Evolutionary conservation across 352 stramenopile genomes (phyloP).

Genomic region (Pythium aquatile): DNA sequence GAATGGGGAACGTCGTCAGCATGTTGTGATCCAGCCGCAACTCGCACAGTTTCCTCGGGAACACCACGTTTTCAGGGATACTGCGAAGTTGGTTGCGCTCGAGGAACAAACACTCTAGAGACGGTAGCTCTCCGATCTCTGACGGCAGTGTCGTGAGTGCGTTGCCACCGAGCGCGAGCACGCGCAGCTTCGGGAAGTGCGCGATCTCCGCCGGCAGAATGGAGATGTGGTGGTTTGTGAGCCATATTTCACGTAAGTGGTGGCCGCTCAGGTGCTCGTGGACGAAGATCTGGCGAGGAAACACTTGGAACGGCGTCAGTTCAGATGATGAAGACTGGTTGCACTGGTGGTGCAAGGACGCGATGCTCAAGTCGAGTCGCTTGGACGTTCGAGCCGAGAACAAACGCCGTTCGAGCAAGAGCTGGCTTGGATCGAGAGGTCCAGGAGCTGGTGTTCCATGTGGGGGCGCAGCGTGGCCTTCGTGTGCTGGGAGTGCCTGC

Average conservation of each 20-base stretch:
- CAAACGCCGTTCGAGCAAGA: constrained; percentile 35
- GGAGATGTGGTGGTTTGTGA: constrained; percentile 59
- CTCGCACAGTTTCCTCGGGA: constrained; percentile 44
- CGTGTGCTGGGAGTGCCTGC: neutral
- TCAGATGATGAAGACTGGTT: neutral
- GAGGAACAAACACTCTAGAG: constrained; percentile 59
- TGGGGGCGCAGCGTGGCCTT: neutral
- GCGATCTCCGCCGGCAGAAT: constrained; percentile 46
- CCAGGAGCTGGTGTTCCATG: neutral
- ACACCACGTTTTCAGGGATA: constrained; percentile 35
- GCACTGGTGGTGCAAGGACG: neutral
- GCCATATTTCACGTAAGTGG: constrained; percentile 54
- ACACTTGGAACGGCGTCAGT: constrained; percentile 30
- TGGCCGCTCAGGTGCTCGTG: constrained; percentile 32
- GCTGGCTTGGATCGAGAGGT: neutral
- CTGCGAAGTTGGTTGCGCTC: constrained; percentile 55
- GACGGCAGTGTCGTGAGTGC: constrained; percentile 42
- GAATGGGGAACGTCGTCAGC: constrained; percentile 42
- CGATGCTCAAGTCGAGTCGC: constrained; percentile 43
- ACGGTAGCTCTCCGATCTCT: constrained; percentile 32
- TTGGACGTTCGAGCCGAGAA: constrained; percentile 26
- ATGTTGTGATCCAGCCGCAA: constrained; percentile 57
- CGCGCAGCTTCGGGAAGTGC: constrained; percentile 40
- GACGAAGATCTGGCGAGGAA: constrained; percentile 40
- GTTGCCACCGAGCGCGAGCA: constrained; percentile 65